Conservation (phyloP, 2,329 filamentous ascomycete genomes). For the Pezicula neosporulosa region DNA sequence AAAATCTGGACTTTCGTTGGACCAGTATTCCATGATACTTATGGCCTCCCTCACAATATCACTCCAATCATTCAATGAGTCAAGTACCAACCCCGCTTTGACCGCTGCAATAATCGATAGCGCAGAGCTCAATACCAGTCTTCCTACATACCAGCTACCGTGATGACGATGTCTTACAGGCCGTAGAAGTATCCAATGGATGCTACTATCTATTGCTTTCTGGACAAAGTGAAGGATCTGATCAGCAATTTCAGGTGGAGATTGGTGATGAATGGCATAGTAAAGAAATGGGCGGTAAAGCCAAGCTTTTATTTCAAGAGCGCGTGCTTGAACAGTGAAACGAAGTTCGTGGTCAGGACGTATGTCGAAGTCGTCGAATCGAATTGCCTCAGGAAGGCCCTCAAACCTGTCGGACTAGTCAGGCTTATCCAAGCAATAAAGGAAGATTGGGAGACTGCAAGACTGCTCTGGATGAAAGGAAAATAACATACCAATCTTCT, state of each 20-base stretch:
- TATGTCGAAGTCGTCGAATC: neutral
- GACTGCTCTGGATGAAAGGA: neutral
- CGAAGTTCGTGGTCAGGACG: neutral
- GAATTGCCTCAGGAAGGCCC: neutral
- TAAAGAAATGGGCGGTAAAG: neutral
- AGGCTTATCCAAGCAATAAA: neutral
- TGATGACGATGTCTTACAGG: neutral
- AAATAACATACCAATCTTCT: neutral
- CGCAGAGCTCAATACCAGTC: neutral
- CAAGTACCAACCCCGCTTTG: neutral
- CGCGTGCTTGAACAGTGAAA: neutral
- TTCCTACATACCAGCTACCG: neutral
- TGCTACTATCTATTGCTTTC: neutral
- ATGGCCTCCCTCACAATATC: neutral
- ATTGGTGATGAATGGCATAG: neutral
- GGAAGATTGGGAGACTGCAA: neutral
- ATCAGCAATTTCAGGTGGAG: neutral
- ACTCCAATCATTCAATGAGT: neutral
- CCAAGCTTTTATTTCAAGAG: neutral
- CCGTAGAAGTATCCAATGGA: neutral
- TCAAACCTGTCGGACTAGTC: neutral
- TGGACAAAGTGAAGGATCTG: neutral
- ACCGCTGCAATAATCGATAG: neutral
- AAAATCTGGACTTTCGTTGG: neutral
- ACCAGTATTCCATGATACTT: neutral